These are phyloP conservation scores for Vigna reflexopilosa DNA, from an alignment of 306 rosid genomes.

Conservation along the genomic window DNA sequence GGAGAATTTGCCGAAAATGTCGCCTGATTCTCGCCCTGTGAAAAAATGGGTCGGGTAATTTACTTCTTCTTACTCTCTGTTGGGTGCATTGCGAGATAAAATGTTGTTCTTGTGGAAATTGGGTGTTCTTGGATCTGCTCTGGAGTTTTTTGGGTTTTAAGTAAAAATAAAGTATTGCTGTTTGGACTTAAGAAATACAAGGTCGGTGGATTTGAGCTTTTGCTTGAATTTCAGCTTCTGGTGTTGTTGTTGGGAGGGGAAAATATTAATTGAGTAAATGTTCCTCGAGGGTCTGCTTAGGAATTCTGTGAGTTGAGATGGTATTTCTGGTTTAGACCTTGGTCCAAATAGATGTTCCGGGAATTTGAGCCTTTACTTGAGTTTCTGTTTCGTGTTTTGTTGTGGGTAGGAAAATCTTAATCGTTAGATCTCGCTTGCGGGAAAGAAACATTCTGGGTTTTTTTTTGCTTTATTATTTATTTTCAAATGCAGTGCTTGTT, in stretches of 20 bases:
- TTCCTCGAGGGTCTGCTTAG: not conserved
- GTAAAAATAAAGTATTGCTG: not conserved
- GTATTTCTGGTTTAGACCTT: conserved; percentile 2
- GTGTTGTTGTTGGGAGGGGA: conserved; percentile 6
- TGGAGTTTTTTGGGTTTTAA: not conserved
- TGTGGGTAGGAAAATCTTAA: not conserved
- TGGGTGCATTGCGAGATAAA: not conserved
- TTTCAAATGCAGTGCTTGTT: conserved; percentile 21
- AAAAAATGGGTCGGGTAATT: conserved; percentile 87
- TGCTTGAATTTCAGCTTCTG: not conserved
- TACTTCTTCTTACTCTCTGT: not conserved
- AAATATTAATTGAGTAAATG: not conserved
- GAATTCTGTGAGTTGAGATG: not conserved
- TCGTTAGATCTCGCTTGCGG: not conserved
- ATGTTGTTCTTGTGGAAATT: not conserved
- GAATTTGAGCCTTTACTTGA: conserved; percentile 11
- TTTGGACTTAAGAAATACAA: conserved; percentile 4
- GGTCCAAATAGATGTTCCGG: not conserved
- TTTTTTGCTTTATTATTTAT: not conserved
- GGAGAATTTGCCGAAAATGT: conserved; percentile 49
- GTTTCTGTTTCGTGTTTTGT: not conserved
- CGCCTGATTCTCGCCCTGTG: conserved; percentile 55
- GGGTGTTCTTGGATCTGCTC: not conserved
- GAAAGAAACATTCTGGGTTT: not conserved
- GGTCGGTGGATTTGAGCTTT: not conserved